A percentile compares a stretch with the other conserved stretches of the same genome.
Evolutionary conservation across 768 basidiomycete species (phyloP).

Genomic region (Leucocoprinus sp.): DNA sequence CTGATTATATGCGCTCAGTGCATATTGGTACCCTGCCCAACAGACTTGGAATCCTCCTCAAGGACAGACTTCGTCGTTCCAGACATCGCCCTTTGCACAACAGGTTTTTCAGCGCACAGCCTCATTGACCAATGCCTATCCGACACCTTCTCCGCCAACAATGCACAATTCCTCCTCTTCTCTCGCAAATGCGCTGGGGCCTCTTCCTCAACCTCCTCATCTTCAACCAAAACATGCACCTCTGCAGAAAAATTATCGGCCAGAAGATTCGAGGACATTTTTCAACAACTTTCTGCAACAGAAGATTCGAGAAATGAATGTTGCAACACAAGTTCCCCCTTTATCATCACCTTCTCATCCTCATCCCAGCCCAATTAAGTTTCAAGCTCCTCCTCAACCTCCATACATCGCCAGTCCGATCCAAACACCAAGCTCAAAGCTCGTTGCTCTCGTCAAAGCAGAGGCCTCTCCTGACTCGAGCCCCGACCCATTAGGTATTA

Average conservation of each 20-base stretch:
- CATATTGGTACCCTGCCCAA: conserved; percentile 32
- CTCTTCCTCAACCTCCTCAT: conserved; percentile 6
- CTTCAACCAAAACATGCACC: conserved; percentile 7
- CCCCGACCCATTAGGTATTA: conserved; percentile 50
- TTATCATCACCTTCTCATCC: conserved; percentile 20
- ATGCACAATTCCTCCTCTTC: conserved; percentile 66
- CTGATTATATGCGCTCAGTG: conserved; percentile 13
- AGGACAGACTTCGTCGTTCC: conserved; percentile 40
- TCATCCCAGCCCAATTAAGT: background rate
- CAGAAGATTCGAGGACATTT: conserved; percentile 55
- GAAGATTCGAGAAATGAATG: conserved; percentile 37
- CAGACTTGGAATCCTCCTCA: conserved; percentile 29
- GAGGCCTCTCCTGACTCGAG: conserved; percentile 29
- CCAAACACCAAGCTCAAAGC: conserved; percentile 10
- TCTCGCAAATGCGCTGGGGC: conserved; percentile 63
- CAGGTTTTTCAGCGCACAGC: conserved; percentile 56
- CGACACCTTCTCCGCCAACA: conserved; percentile 62
- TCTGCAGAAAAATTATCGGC: conserved; percentile 28
- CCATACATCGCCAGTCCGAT: background rate
- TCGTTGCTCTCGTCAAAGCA: conserved; percentile 10
- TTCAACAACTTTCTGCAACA: conserved; percentile 61
- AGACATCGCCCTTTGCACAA: conserved; percentile 51
- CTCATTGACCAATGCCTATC: conserved; percentile 52
- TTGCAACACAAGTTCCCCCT: conserved; percentile 14
- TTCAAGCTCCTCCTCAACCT: background rate